Conservation (phyloP, 768 basidiomycete species). For the Lepiota venenata region DNA sequence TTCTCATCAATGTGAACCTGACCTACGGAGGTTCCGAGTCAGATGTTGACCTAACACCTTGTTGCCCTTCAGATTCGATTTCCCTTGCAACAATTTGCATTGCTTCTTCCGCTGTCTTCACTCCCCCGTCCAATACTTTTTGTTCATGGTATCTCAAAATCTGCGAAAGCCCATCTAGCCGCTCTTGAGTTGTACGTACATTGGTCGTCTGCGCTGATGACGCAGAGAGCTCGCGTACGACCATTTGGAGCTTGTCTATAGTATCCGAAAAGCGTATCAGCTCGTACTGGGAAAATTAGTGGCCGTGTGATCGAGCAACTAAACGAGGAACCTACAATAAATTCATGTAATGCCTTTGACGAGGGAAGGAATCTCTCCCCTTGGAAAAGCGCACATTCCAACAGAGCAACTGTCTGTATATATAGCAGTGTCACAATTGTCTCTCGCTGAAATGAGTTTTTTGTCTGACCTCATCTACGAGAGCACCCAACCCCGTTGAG, state of each 20-base stretch:
- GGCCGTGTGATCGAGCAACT: neutral
- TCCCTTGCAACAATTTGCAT: constrained; percentile 56
- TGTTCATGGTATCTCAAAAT: constrained; percentile 51
- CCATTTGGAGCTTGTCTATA: constrained; percentile 41
- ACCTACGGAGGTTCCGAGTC: constrained; percentile 46
- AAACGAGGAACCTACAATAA: constrained; percentile 48
- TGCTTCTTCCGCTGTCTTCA: constrained; percentile 48
- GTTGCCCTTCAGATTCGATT: constrained; percentile 60
- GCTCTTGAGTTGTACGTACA: constrained; percentile 34
- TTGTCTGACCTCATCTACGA: constrained; percentile 49
- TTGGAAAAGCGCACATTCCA: constrained; percentile 49
- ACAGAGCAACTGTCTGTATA: constrained; percentile 45
- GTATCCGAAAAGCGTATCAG: constrained; percentile 52
- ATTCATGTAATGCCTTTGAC: constrained; percentile 51
- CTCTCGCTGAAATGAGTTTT: neutral
- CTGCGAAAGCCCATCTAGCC: constrained; percentile 38
- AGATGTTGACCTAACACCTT: constrained; percentile 26
- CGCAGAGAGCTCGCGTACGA: constrained; percentile 39
- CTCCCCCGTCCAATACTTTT: constrained; percentile 42
- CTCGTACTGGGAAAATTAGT: constrained; percentile 47
- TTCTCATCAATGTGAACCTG: constrained; percentile 18
- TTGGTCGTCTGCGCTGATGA: constrained; percentile 22
- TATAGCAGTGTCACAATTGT: neutral
- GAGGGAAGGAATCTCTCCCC: constrained; percentile 54
- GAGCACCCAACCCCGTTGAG: constrained; percentile 48